Percentiles rank a stretch among this genome's conserved stretches.
These are phyloP conservation scores for Bocquillonia castaneifolia DNA, from an alignment of 441 rosid species.

Conservation along the genomic window DNA sequence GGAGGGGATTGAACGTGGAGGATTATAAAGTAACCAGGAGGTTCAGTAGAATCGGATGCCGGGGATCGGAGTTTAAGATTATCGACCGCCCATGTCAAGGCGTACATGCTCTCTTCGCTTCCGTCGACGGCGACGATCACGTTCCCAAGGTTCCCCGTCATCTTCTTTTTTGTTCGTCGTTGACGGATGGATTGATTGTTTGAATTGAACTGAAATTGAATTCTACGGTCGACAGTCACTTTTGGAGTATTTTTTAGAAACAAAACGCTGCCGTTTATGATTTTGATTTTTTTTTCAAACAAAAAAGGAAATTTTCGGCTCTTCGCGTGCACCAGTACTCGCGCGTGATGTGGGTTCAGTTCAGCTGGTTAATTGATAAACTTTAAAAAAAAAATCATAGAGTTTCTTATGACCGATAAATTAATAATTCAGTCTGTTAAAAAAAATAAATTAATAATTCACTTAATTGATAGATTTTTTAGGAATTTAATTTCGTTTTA, in stretches of 20 bases:
- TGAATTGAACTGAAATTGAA: not conserved
- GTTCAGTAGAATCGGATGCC: slow-evolving; percentile 36
- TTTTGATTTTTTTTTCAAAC: too few species aligned
- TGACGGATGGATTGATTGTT: not conserved
- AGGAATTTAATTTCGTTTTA: too few species aligned
- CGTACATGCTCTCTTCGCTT: slow-evolving; percentile 87
- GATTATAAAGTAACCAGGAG: slow-evolving; percentile 46
- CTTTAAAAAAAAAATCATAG: too few species aligned
- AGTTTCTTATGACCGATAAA: too few species aligned
- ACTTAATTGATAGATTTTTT: too few species aligned
- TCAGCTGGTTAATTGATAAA: too few species aligned
- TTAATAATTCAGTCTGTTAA: too few species aligned
- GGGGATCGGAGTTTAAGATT: slow-evolving; percentile 66
- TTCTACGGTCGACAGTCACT: not conserved
- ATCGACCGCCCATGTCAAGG: slow-evolving; percentile 71
- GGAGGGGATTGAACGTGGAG: slow-evolving; percentile 84
- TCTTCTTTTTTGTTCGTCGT: slow-evolving; percentile 8
- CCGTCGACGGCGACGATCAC: slow-evolving; percentile 83
- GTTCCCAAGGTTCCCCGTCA: slow-evolving; percentile 51
- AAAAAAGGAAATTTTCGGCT: not conserved
- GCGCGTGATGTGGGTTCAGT: too few species aligned
- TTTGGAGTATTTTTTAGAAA: not conserved
- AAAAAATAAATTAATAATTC: too few species aligned
- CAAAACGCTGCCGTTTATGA: too few species aligned
- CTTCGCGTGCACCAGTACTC: not conserved